These are phyloP conservation scores for Naganishia albida DNA, from an alignment of 1,284 basidiomycete species.

Conservation along the genomic window DNA sequence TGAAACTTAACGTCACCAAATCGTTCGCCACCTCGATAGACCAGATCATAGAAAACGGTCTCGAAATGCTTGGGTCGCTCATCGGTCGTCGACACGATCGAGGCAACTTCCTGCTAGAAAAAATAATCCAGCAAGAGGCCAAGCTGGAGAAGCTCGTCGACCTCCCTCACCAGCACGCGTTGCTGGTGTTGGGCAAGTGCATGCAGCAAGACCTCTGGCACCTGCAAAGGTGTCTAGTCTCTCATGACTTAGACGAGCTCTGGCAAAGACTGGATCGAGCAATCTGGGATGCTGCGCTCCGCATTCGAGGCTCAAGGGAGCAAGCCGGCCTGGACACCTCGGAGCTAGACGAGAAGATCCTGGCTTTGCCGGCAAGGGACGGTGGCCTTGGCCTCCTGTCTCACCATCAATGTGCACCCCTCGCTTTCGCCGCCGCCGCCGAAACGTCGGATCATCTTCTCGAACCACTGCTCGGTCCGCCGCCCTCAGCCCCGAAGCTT, in stretches of 20 bases:
- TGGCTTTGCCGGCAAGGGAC: slow-evolving; percentile 11
- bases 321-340: background rate
- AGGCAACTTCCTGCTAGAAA: slow-evolving; percentile 18
- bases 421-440: slow-evolving; percentile 16
- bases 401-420: slow-evolving; percentile 23
- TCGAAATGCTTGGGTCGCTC: slow-evolving; percentile 2
- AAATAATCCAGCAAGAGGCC: slow-evolving; percentile 1
- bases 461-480: background rate
- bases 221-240: slow-evolving; percentile 33
- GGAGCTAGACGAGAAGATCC: background rate
- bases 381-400: slow-evolving; percentile 34
- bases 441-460: slow-evolving; percentile 25
- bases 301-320: background rate
- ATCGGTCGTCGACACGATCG: slow-evolving; percentile 3
- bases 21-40: slow-evolving; percentile 7
- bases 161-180: slow-evolving; percentile 36
- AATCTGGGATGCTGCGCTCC: slow-evolving; percentile 7
- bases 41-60: background rate
- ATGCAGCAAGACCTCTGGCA: too few relatives aligned
- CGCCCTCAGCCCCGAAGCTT: background rate
- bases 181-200: slow-evolving; percentile 36
- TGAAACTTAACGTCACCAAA: too few relatives aligned
- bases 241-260: slow-evolving; percentile 23
- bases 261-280: slow-evolving; percentile 31
- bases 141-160: slow-evolving; percentile 18